These are phyloP conservation scores for Nepenthes gracilis DNA, from an alignment of 148 eudicot species.

Conservation along the genomic window DNA sequence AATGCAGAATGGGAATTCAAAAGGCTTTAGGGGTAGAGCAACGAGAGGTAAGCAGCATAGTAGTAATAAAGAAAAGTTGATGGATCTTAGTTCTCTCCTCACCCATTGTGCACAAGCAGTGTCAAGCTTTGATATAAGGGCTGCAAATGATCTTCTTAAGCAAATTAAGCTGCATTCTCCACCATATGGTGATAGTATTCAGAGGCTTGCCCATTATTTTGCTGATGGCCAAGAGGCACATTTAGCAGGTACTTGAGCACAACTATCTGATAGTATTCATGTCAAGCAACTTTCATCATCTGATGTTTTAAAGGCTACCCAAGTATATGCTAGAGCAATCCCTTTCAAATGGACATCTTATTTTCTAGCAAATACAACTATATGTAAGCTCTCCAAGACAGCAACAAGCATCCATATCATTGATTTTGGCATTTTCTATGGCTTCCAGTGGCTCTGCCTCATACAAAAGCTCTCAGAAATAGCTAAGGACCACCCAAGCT, in stretches of 20 bases:
- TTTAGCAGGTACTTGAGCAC: constrained; percentile 31
- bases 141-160: constrained; percentile 27
- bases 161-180: constrained; percentile 32
- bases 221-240: constrained; percentile 47
- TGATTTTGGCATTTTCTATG: constrained; percentile 17
- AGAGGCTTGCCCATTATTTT: constrained; percentile 36
- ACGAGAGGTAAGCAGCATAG: constrained; percentile 12
- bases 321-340: constrained; percentile 17
- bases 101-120: constrained; percentile 42
- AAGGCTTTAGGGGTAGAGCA: constrained; percentile 13
- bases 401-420: constrained; percentile 23
- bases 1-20: constrained; percentile 7
- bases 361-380: constrained; percentile 15
- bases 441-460: constrained; percentile 22
- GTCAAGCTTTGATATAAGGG: constrained; percentile 23
- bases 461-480: constrained; percentile 8
- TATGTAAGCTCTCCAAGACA: constrained; percentile 12
- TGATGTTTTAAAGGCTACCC: constrained; percentile 20
- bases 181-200: constrained; percentile 29
- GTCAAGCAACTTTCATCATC: constrained; percentile 21
- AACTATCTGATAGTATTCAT: constrained; percentile 10
- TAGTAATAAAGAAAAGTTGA: constrained; percentile 14
- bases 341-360: constrained; percentile 24
- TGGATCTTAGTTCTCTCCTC: constrained; percentile 36
- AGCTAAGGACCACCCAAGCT: constrained; percentile 8